Evolutionary conservation across 108 stramenopile species (phyloP).

Genomic region (Pseudonitzschia multistriata): DNA sequence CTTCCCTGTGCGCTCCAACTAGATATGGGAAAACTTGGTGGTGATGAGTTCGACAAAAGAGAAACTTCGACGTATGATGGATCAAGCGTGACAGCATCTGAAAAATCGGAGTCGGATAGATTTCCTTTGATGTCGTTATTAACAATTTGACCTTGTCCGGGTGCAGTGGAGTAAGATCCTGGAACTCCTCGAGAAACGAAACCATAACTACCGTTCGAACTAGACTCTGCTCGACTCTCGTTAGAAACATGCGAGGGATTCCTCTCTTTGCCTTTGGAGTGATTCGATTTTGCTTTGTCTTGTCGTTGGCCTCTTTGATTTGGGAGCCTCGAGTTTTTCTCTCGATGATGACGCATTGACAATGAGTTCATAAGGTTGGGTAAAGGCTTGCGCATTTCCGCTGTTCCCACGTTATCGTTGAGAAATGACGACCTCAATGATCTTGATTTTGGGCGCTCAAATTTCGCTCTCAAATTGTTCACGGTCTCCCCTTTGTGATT

Average conservation of each 20-base stretch:
- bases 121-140: slow-evolving; percentile 15
- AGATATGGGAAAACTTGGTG: slow-evolving; percentile 2
- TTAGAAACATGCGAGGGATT: too few relatives aligned
- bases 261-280: too few relatives aligned
- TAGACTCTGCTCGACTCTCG: too few relatives aligned
- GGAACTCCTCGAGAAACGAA: neutral
- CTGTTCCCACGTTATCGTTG: too few relatives aligned
- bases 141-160: neutral
- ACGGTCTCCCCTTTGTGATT: slow-evolving; percentile 16
- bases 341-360: too few relatives aligned
- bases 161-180: slow-evolving; percentile 2
- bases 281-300: too few relatives aligned
- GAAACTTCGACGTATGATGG: slow-evolving; percentile 37
- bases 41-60: slow-evolving; percentile 26
- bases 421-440: neutral
- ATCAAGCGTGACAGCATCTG: slow-evolving; percentile 42
- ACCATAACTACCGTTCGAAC: too few relatives aligned
- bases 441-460: slow-evolving; percentile 21
- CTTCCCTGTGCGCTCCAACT: too few relatives aligned
- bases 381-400: too few relatives aligned
- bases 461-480: slow-evolving; percentile 19
- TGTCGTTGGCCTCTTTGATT: too few relatives aligned
- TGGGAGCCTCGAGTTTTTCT: too few relatives aligned
- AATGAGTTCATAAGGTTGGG: too few relatives aligned
- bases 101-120: slow-evolving; percentile 27